phyloP scores from a whole-genome alignment of 139 green algal species.

The Chlamydomonas incerta region DNA sequence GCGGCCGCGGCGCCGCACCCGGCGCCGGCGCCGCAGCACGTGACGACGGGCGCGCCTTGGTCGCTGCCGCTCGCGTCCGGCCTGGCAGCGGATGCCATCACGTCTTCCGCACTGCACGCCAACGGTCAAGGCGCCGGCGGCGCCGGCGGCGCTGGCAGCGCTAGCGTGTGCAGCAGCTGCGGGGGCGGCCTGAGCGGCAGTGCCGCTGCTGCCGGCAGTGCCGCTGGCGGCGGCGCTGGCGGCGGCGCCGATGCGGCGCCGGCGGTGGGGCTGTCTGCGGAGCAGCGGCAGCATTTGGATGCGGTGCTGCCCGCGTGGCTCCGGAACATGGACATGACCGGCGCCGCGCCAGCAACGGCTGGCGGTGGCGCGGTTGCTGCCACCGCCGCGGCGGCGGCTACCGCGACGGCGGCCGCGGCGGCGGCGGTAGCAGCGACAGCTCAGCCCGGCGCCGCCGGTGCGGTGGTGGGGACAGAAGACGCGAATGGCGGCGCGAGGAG shows the following conservation, averaged over 20 bases:
- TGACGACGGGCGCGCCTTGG: background rate
- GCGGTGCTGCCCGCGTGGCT: slow-evolving; percentile 22
- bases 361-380: background rate
- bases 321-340: background rate
- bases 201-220: background rate
- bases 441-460: no score
- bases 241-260: background rate
- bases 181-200: background rate
- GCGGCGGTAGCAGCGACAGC: no score
- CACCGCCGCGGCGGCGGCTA: no score
- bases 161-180: background rate
- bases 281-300: slow-evolving; percentile 30
- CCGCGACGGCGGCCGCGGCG: no score
- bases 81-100: no score
- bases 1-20: no score
- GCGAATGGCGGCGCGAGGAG: no score
- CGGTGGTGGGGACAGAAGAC: no score
- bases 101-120: no score
- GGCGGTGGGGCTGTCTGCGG: background rate
- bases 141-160: background rate
- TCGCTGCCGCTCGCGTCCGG: no score
- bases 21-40: no score
- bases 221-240: background rate
- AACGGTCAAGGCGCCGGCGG: background rate
- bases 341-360: no score